A percentile compares a stretch with the other conserved stretches of the same genome.
These are phyloP conservation scores for Pezicula carpinea DNA, from an alignment of 2,329 filamentous ascomycete species.

Conservation along the genomic window DNA sequence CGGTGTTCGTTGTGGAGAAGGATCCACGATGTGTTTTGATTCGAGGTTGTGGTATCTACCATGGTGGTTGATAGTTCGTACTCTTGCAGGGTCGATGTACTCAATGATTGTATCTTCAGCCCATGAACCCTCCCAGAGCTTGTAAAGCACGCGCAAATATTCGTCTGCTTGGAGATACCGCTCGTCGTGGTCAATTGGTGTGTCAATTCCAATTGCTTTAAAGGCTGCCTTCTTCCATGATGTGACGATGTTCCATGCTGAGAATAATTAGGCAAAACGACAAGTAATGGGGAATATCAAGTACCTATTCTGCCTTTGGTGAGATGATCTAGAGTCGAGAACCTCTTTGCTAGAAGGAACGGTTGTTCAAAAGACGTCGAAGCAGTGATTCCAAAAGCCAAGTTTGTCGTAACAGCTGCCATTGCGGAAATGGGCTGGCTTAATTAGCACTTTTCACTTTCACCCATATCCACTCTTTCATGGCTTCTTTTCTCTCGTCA, in stretches of 20 bases:
- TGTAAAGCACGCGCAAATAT: conserved; percentile 61
- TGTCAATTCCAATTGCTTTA: conserved; percentile 56
- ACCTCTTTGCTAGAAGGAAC: conserved; percentile 59
- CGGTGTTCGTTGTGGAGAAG: conserved; percentile 63
- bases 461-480: neutral
- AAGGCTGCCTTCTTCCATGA: conserved; percentile 58
- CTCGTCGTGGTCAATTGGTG: conserved; percentile 57
- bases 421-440: conserved; percentile 55
- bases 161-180: conserved; percentile 60
- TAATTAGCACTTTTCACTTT: no score
- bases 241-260: conserved; percentile 60
- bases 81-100: conserved; percentile 51
- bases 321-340: conserved; percentile 64
- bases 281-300: no score
- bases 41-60: conserved; percentile 60
- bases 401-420: conserved; percentile 60
- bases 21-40: conserved; percentile 60
- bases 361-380: conserved; percentile 65
- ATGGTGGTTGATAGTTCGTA: conserved; percentile 60
- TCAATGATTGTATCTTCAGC: conserved; percentile 61
- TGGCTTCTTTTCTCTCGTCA: neutral
- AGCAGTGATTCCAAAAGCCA: conserved; percentile 63
- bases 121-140: conserved; percentile 65
- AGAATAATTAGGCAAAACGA: conserved; percentile 38
- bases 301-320: conserved; percentile 53